Evolutionary conservation across 768 basidiomycete species (phyloP), one percentile per base, ranked within the genome.

Genomic region (Auricularia cornea): DNA sequence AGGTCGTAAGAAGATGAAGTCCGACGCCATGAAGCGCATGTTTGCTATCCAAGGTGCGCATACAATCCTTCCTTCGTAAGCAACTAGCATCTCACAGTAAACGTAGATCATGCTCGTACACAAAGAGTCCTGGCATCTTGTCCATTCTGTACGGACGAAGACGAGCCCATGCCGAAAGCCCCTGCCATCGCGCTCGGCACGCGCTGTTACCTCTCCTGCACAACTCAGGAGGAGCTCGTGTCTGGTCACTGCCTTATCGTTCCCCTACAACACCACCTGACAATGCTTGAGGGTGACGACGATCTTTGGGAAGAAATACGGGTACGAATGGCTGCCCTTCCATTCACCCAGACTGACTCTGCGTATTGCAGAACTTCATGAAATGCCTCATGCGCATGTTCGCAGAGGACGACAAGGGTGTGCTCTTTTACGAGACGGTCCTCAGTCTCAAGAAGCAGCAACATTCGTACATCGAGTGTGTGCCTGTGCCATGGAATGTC

Each of bases 251-350:
- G 94, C 70, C 78, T 94, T 30, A 98, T 99, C 66, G 92, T 98
- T 5, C 97, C 97, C 4, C 89, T 97, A 16, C 92, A 98, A 67
- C 97, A 99, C 72, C 88, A 94, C 72, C 74, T 98, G 56, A 87
- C 85, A 52, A 91, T 88, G 81, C 79, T 99, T 3, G 96, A 98
- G 74, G 90, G 86, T 31, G 96, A 99, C 67, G 94, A 98, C 66
- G 96, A 99, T 69, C 89, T 95, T 28, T 99, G 96, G 96, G 96
- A 98, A 66, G 96, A 98, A 83, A 87, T 94, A 63, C 83, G 83
- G 76, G 96, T 96, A 70, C 62, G 88, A 26, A 3, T 54, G 12
- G 54, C 16, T 57, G 10, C 41, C n/a, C 51, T 31, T 60, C 20
- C 30, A 6, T 26, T 20, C 11, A 29, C 0, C 10, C 10, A 5